Evolutionary conservation across 1,284 basidiomycete genomes (phyloP).

Genomic region (Somion occarium): DNA sequence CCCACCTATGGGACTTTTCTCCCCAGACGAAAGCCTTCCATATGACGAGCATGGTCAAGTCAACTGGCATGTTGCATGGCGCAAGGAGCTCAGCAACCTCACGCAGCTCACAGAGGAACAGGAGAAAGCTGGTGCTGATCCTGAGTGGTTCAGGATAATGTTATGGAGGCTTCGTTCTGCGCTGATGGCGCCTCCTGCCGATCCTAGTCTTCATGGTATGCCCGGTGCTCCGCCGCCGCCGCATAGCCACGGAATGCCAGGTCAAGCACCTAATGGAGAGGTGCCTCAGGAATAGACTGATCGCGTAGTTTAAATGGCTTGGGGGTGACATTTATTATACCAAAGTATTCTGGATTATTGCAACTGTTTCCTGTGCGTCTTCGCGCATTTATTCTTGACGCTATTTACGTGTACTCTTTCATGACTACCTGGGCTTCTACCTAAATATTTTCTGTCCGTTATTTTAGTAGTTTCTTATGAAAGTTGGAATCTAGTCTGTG

Average conservation of each 20-base stretch:
- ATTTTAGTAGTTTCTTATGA: too few relatives aligned
- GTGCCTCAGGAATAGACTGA: constrained; percentile 17
- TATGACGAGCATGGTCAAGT: constrained; percentile 73
- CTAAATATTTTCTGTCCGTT: too few relatives aligned
- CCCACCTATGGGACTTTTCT: constrained; percentile 45
- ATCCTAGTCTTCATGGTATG: constrained; percentile 43
- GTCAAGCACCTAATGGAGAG: constrained; percentile 22
- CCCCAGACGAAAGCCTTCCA: constrained; percentile 62
- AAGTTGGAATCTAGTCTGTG: too few relatives aligned
- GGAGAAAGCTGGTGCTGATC: constrained; percentile 70
- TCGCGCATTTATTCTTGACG: too few relatives aligned
- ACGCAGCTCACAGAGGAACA: constrained; percentile 71
- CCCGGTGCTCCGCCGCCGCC: constrained; percentile 13
- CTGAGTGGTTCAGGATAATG: constrained; percentile 83
- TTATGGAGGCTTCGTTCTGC: constrained; percentile 64
- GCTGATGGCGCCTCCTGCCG: constrained; percentile 56
- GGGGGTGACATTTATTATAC: too few relatives aligned
- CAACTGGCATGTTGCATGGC: constrained; percentile 72
- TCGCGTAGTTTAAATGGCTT: too few relatives aligned
- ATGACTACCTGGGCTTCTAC: too few relatives aligned
- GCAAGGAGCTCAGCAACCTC: constrained; percentile 70
- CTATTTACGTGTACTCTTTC: too few relatives aligned
- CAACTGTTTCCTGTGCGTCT: too few relatives aligned
- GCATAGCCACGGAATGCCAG: constrained; percentile 17
- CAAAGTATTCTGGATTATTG: too few relatives aligned